These are phyloP conservation scores for Emmonsiellopsis sp. DNA, from an alignment of 2,329 filamentous ascomycete species.

Conservation along the genomic window DNA sequence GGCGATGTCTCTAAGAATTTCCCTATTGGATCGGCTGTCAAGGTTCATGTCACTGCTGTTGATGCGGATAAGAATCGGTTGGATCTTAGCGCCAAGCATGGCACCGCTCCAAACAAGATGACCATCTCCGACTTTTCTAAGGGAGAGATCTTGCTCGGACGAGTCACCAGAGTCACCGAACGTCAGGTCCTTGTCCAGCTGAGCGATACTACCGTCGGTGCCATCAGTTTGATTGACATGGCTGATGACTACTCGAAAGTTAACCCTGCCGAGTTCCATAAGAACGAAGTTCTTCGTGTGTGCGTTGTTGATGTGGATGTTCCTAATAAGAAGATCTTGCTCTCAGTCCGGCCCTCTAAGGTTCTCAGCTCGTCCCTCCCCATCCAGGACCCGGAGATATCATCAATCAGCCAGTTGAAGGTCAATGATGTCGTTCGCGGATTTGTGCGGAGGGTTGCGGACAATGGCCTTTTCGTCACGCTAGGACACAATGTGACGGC, in stretches of 20 bases:
- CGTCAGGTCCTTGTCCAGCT: constrained; percentile 78
- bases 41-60: constrained; percentile 66
- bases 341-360: constrained; percentile 79
- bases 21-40: constrained; percentile 80
- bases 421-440: constrained; percentile 75
- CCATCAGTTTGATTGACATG: constrained; percentile 73
- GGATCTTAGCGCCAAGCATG: constrained; percentile 71
- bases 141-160: constrained; percentile 73
- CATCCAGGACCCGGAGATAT: constrained; percentile 73
- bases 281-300: constrained; percentile 82
- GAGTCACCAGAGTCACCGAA: constrained; percentile 78
- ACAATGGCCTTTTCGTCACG: constrained; percentile 80
- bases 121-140: constrained; percentile 63
- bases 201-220: constrained; percentile 68
- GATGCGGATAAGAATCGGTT: constrained; percentile 65
- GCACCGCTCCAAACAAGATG: constrained; percentile 47
- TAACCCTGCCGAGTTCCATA: constrained; percentile 64
- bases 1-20: constrained; percentile 70
- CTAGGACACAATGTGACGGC: constrained; percentile 74
- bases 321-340: constrained; percentile 71
- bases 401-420: constrained; percentile 59
- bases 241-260: constrained; percentile 77
- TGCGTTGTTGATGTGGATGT: constrained; percentile 72
- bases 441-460: constrained; percentile 82
- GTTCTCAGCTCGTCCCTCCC: constrained; percentile 77